Evolutionary conservation across 768 basidiomycete species (phyloP), one percentile per base, ranked within the genome.

Genomic region (Scleroderma citrinum): DNA sequence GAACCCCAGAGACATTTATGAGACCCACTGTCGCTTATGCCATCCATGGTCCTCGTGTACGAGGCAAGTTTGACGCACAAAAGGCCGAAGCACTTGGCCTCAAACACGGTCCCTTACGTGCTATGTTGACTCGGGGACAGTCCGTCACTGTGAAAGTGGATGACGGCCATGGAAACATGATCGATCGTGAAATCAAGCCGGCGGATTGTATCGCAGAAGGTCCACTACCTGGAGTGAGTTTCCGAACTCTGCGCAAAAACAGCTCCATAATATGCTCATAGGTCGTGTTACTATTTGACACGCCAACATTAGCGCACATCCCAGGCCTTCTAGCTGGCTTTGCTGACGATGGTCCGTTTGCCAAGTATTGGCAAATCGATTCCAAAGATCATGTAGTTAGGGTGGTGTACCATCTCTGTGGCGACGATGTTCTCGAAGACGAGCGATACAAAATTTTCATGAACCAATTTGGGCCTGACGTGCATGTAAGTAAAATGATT

Each of bases 361-460:
- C 74, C 3, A 67, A 66, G 50, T 76, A 82, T 48, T 68, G 74
- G 23, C 76, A 78, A 43, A 62, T 71, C 44, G 63, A 72, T 36
- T 59, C 61, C 2, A 64, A 72, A 49, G 71, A 77, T 20, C 70
- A 76, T 49, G 67, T 62, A 13, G 70, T 85, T 32, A n/a, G n/a
- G n/a, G 72, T 72, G 16, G 69, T 85, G 40, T 85, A 85, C 56
- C 91, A 95, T 60, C 67, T 89, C 4, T 78, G 84, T 53, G 87
- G 89, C 1, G 69, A 77, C 1, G 77, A 71, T 12, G 87, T 96
- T 8, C 62, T 90, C 30, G 80, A 83, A 59, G 80, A 93, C 56
- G 61, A 72, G 32, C 68, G 76, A 44, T 95, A 94, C 64, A 74
- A 76, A 52, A 60, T 69, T 1, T 92, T 95, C 70, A 84, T 94